Conservation (phyloP, 768 basidiomycete species). For the Sistotremastrum niveocremeum region DNA sequence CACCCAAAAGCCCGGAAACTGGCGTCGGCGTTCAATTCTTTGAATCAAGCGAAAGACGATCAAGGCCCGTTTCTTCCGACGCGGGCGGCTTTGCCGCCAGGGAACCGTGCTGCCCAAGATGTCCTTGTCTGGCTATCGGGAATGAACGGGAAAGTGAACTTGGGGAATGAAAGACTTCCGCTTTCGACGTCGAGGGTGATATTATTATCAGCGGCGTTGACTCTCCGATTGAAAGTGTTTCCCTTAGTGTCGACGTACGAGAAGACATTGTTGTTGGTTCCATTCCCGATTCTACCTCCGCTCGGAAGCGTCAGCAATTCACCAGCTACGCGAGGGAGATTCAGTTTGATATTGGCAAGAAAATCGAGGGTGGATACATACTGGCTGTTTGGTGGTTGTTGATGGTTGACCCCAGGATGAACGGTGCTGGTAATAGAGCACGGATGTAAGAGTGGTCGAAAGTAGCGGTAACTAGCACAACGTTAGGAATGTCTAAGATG, state of each 20-base stretch:
- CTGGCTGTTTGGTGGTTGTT: constrained; percentile 44
- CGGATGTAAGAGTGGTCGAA: constrained; percentile 65
- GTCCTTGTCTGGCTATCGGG: constrained; percentile 2
- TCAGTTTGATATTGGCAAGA: neutral
- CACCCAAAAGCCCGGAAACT: no score
- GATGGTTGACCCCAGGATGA: constrained; percentile 45
- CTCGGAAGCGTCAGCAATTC: constrained; percentile 35
- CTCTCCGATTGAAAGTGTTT: constrained; percentile 48
- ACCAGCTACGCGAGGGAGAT: constrained; percentile 16
- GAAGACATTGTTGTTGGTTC: constrained; percentile 58
- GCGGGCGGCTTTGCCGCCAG: constrained; percentile 15
- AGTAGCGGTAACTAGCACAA: constrained; percentile 27
- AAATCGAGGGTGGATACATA: constrained; percentile 16
- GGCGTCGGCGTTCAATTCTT: no score
- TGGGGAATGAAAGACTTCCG: constrained; percentile 30
- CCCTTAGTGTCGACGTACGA: constrained; percentile 41
- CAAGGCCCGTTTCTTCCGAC: neutral
- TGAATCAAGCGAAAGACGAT: neutral
- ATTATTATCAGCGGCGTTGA: constrained; percentile 45
- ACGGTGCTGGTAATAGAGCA: constrained; percentile 40
- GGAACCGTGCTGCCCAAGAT: constrained; percentile 19
- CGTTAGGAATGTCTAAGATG: constrained; percentile 22
- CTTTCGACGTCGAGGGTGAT: constrained; percentile 47
- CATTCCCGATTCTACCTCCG: constrained; percentile 46
- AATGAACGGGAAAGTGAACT: constrained; percentile 1